A percentile compares a stretch with the other conserved stretches of the same genome.
Evolutionary conservation across 148 eudicot species (phyloP).

Genomic region (Diospyros kaki): DNA sequence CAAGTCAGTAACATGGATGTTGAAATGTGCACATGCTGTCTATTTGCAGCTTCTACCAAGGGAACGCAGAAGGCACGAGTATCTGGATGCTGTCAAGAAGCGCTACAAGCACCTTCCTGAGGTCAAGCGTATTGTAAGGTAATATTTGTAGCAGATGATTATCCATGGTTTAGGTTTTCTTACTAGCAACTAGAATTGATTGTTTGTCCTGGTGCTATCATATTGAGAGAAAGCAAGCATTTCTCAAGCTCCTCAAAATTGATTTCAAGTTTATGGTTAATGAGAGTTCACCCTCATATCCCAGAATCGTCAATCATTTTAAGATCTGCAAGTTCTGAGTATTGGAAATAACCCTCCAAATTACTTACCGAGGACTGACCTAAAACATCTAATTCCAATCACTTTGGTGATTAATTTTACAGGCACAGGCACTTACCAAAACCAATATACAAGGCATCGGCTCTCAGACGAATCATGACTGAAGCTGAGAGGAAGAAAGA

Average conservation of each 20-base stretch:
- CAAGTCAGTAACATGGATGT: background rate
- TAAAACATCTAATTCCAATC: slow-evolving; percentile 5
- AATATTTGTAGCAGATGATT: slow-evolving; percentile 6
- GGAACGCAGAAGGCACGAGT: slow-evolving; percentile 80
- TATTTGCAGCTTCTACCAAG: slow-evolving; percentile 77
- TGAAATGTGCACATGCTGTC: background rate
- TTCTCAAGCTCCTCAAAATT: background rate
- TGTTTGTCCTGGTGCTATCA: slow-evolving; percentile 1
- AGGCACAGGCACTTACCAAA: slow-evolving; percentile 92
- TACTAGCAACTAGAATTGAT: background rate
- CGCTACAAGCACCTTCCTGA: slow-evolving; percentile 90
- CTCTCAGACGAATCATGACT: slow-evolving; percentile 47
- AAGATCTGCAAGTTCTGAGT: background rate
- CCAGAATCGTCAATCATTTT: too few relatives aligned
- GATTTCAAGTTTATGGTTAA: background rate
- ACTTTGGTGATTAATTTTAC: slow-evolving; percentile 25
- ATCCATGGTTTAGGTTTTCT: background rate
- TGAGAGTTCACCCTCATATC: background rate
- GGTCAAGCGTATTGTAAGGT: slow-evolving; percentile 85
- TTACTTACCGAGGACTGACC: background rate
- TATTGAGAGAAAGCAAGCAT: background rate
- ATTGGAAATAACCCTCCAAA: background rate
- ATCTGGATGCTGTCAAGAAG: slow-evolving; percentile 64
- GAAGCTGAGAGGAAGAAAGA: slow-evolving; percentile 69
- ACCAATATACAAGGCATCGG: slow-evolving; percentile 58